Evolutionary conservation across 352 stramenopile genomes (phyloP).

Genomic region (Phytophthora hibernalis): DNA sequence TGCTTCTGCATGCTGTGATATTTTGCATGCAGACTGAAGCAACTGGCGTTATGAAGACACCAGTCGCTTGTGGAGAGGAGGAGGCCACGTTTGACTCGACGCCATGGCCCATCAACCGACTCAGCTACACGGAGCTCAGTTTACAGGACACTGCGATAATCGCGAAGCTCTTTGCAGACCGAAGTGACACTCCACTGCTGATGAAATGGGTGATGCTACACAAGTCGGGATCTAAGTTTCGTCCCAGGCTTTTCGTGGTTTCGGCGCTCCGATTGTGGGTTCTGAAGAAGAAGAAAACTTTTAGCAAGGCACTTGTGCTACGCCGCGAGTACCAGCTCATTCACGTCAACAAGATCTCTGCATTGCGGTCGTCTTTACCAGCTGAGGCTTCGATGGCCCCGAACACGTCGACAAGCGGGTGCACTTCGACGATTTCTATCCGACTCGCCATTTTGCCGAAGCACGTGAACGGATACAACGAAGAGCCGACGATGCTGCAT

Average conservation of each 20-base stretch:
- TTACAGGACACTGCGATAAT: slow-evolving; percentile 43
- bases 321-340: slow-evolving; percentile 56
- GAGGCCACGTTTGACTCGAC: slow-evolving; percentile 30
- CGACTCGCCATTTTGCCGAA: slow-evolving; percentile 35
- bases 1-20: not conserved
- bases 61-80: slow-evolving; percentile 24
- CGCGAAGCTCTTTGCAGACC: slow-evolving; percentile 57
- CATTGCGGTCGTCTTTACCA: slow-evolving; percentile 32
- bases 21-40: not conserved
- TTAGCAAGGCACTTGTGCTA: slow-evolving; percentile 43
- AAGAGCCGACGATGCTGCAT: slow-evolving; percentile 42
- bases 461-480: slow-evolving; percentile 1
- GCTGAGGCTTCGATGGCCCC: not conserved
- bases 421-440: slow-evolving; percentile 39
- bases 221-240: slow-evolving; percentile 46
- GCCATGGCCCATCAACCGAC: slow-evolving; percentile 67
- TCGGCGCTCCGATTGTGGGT: slow-evolving; percentile 63
- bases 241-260: slow-evolving; percentile 60
- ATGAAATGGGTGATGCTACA: slow-evolving; percentile 75
- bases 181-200: slow-evolving; percentile 55
- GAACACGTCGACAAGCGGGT: slow-evolving; percentile 7
- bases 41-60: slow-evolving; percentile 24
- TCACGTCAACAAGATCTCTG: slow-evolving; percentile 46
- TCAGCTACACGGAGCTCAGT: slow-evolving; percentile 70
- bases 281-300: slow-evolving; percentile 55